Conservation (phyloP, 2,329 filamentous ascomycete species). For the Dactylellina sp. region DNA sequence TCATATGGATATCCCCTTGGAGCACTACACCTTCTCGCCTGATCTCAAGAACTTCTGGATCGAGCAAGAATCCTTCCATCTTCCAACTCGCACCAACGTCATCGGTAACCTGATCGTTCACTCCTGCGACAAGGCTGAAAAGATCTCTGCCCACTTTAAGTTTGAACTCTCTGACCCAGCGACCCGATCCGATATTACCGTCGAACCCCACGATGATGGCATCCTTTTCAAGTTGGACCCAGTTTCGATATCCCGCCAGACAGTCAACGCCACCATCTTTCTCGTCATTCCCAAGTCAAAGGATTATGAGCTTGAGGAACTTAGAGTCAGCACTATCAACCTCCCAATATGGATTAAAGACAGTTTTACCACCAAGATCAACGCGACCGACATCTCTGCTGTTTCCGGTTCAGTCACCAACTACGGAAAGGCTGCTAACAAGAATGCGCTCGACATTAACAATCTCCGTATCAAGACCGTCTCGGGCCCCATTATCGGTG, state of each 20-base stretch:
- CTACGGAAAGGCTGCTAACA: slow-evolving; percentile 31
- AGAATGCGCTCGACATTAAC: slow-evolving; percentile 35
- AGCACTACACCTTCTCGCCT: slow-evolving; percentile 37
- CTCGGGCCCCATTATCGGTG: slow-evolving; percentile 35
- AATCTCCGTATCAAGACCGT: slow-evolving; percentile 37
- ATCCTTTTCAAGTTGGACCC: slow-evolving; percentile 46
- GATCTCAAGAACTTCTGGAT: slow-evolving; percentile 40
- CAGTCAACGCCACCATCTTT: slow-evolving; percentile 42
- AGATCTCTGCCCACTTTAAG: slow-evolving; percentile 51
- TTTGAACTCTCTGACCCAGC: slow-evolving; percentile 32
- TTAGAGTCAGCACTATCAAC: slow-evolving; percentile 28
- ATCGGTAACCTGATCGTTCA: slow-evolving; percentile 46
- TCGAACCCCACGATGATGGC: slow-evolving; percentile 30
- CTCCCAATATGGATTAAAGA: slow-evolving; percentile 43
- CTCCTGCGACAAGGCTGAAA: slow-evolving; percentile 34
- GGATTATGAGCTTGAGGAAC: slow-evolving; percentile 25
- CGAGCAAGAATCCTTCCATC: slow-evolving; percentile 43
- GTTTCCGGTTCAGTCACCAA: slow-evolving; percentile 30
- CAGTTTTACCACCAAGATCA: slow-evolving; percentile 32
- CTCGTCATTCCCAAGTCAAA: slow-evolving; percentile 36
- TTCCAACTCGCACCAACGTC: slow-evolving; percentile 25
- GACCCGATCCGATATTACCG: slow-evolving; percentile 7
- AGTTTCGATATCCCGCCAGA: slow-evolving; percentile 19
- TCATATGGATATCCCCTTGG: slow-evolving; percentile 1
- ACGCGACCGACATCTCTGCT: slow-evolving; percentile 24